These are phyloP conservation scores for Populus hybrid DNA, from an alignment of 441 rosid genomes.

Conservation along the genomic window DNA sequence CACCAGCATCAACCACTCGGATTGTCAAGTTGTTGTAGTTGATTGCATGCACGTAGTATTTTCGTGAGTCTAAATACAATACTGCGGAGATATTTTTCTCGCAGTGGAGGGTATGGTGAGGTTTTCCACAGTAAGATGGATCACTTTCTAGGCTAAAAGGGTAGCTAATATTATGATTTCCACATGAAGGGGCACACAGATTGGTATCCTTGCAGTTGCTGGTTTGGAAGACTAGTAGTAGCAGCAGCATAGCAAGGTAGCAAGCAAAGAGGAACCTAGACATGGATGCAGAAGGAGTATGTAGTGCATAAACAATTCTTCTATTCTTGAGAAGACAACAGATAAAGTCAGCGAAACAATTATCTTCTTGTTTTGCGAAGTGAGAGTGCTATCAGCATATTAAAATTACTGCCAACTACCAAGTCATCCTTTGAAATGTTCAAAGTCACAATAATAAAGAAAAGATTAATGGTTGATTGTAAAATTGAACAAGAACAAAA, in stretches of 20 bases:
- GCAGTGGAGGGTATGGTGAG: not conserved
- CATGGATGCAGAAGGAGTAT: not conserved
- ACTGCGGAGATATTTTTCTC: not conserved
- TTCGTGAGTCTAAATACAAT: not conserved
- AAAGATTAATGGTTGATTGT: not conserved
- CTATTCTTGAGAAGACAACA: too few relatives aligned
- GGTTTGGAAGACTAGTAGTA: too few relatives aligned
- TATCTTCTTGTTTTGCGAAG: too few relatives aligned
- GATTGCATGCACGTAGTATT: not conserved
- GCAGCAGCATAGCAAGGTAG: not conserved
- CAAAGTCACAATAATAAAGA: not conserved
- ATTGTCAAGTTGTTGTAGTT: not conserved
- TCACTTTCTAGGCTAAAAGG: not conserved
- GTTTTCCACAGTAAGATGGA: not conserved
- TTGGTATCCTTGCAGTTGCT: not conserved
- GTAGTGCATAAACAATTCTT: not conserved
- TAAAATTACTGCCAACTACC: not conserved
- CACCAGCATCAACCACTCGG: constrained; percentile 7
- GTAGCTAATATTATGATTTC: not conserved
- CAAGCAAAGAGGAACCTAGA: not conserved
- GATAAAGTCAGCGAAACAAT: too few relatives aligned
- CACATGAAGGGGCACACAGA: not conserved
- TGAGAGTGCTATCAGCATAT: not conserved
- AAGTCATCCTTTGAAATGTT: not conserved
- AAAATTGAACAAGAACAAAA: too few relatives aligned